phyloP scores from a whole-genome alignment of 768 basidiomycete species.

The Leccinum ochraceum region DNA sequence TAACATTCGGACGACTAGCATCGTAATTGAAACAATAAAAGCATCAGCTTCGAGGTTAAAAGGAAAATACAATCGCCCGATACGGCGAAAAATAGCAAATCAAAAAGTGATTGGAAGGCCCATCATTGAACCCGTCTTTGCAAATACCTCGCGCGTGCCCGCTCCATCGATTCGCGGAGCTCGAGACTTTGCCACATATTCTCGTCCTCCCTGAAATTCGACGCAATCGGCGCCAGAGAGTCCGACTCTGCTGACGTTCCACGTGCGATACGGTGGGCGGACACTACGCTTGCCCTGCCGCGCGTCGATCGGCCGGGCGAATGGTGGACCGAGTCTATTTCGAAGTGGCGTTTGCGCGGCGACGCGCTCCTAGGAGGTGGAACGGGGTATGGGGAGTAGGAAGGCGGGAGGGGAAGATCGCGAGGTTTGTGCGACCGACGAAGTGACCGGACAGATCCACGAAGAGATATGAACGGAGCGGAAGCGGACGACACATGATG shows the following conservation, averaged over 20 bases:
- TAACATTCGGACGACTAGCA: conserved; percentile 3
- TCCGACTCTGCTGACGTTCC: conserved; percentile 41
- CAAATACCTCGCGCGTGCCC: conserved; percentile 42
- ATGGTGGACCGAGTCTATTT: conserved; percentile 20
- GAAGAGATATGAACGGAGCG: conserved; percentile 27
- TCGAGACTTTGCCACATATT: conserved; percentile 61
- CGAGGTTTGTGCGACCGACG: conserved; percentile 24
- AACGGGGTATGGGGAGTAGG: conserved; percentile 29
- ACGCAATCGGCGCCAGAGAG: conserved; percentile 18
- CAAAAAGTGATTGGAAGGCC: neutral
- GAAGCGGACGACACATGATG: neutral
- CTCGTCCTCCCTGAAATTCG: conserved; percentile 46
- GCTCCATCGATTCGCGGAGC: conserved; percentile 64
- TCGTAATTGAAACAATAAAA: neutral
- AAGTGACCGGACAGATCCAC: conserved; percentile 29
- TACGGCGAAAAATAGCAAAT: neutral
- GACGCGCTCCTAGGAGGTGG: conserved; percentile 34
- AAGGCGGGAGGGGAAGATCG: conserved; percentile 29
- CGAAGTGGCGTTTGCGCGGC: conserved; percentile 32
- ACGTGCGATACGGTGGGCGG: conserved; percentile 22
- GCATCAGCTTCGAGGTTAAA: neutral
- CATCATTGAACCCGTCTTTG: conserved; percentile 22
- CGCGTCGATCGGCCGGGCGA: conserved; percentile 25
- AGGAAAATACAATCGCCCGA: neutral
- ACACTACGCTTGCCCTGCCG: conserved; percentile 13